Base-by-base conservation (phyloP, 148 eudicot genomes). In the Selenicereus undatus region DNA sequence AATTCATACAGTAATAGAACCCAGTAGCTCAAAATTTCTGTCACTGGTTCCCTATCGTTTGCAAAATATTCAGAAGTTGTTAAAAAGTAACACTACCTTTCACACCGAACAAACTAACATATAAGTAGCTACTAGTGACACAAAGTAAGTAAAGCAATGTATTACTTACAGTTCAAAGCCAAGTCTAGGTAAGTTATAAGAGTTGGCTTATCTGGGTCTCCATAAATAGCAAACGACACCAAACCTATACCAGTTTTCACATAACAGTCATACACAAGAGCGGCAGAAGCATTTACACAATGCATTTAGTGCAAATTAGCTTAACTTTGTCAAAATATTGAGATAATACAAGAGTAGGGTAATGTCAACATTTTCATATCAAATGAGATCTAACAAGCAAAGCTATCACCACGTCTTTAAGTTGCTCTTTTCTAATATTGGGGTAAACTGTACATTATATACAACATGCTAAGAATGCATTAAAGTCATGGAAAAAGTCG, bases 141-240 rank as follows among this genome's bases (percentile, higher is more conserved):
- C 1, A 27, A 65, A 36, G 73, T 50, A 30, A n/a, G 48, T 9
- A 69, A 45, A 65, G 22, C 5, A n/a, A 70, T 27, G 75, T 69
- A 68, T 10, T 52, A 87, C 98, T 92, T 82, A 94, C 98, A 88
- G 83, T 91, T 94, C 75, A 94, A 83, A 81, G 90, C 98, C 81
- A 94, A 76, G 88, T 94, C 98, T 64, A 97, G 98, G 89, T 94
- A 94, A 24, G 98, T 94, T 64, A 94, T 82, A 70, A 94, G 92
- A 77, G 95, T 97, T 16, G 98, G 98, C 85, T 92, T 94, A 84
- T 91, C 94, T 73, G 85, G 90, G 80, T 94, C 98, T 74, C 98
- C 98, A 85, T 82, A 87, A 12, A 94, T 90, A 76, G 89, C 69
- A 51, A 94, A 97, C 30, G 97, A 91, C 22, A 94, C 90, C 10